Conservation (phyloP, 305 asterid species). For the Fraxinus sp. region DNA sequence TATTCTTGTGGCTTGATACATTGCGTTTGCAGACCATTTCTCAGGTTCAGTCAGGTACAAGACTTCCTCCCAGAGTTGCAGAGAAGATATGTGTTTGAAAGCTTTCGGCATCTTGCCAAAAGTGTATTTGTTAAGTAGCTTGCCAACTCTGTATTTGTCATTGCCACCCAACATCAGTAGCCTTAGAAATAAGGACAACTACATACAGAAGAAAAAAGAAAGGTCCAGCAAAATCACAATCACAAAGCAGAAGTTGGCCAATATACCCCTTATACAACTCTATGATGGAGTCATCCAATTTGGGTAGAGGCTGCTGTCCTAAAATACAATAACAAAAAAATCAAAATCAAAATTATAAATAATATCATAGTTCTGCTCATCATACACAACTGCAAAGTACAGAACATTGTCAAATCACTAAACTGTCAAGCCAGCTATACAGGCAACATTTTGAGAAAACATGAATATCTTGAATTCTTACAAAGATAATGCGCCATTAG, state of each 20-base stretch:
- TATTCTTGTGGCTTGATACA: constrained; percentile 90
- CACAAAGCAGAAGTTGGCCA: background rate
- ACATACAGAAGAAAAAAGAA: background rate
- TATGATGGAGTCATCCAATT: constrained; percentile 68
- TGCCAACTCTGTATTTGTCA: constrained; percentile 67
- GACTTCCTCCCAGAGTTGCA: constrained; percentile 85
- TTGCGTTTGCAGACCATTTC: constrained; percentile 98
- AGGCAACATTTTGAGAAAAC: background rate
- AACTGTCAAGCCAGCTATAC: background rate
- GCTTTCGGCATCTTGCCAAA: constrained; percentile 95
- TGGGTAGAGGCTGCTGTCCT: constrained; percentile 31
- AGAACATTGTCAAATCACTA: background rate
- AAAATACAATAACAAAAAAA: background rate
- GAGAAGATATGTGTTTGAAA: constrained; percentile 75
- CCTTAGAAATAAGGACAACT: constrained; percentile 1
- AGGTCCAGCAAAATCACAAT: background rate
- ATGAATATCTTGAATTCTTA: background rate
- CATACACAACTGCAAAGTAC: background rate
- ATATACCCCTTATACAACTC: constrained; percentile 86
- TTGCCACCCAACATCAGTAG: constrained; percentile 10
- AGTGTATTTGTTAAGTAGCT: constrained; percentile 79
- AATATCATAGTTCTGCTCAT: background rate
- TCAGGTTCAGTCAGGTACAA: constrained; percentile 84
- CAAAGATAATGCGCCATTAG: background rate
- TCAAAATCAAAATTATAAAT: background rate